These are phyloP conservation scores for Citrullus colocynthis DNA, from an alignment of 306 rosid species.

Conservation along the genomic window DNA sequence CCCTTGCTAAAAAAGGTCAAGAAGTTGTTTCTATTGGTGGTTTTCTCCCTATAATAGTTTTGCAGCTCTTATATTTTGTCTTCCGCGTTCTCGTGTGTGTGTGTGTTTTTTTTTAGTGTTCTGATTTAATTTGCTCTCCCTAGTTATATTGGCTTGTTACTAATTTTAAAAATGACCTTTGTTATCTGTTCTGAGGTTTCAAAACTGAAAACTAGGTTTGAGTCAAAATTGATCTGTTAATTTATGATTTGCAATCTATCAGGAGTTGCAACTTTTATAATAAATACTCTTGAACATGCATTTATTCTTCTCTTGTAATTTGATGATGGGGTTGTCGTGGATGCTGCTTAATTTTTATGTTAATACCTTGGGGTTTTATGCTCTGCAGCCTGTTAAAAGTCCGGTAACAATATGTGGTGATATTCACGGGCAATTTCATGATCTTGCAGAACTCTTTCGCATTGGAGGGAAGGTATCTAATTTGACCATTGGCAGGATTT, in stretches of 20 bases:
- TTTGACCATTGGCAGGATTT: background rate
- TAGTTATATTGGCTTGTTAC: background rate
- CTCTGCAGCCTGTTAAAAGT: conserved; percentile 83
- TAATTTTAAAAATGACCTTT: background rate
- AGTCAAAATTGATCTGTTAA: background rate
- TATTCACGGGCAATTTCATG: conserved; percentile 97
- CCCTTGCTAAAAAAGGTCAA: background rate
- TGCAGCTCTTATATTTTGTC: background rate
- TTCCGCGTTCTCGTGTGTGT: background rate
- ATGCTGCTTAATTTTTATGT: background rate
- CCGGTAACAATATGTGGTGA: conserved; percentile 96
- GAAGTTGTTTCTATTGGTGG: background rate
- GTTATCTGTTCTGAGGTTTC: background rate
- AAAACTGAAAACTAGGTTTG: background rate
- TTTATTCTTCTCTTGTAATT: background rate
- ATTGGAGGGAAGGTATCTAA: conserved; percentile 87
- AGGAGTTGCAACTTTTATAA: background rate
- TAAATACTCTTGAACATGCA: background rate
- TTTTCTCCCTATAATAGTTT: background rate
- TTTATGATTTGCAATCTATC: background rate
- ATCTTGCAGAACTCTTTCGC: conserved; percentile 95
- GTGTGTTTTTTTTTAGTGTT: background rate
- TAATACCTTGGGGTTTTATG: conserved; percentile 3
- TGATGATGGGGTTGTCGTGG: background rate
- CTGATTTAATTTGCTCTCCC: background rate